Evolutionary conservation across 805 yeast genomes (phyloP), one percentile per base, ranked within the genome.

Genomic region (Lipomyces sp.): DNA sequence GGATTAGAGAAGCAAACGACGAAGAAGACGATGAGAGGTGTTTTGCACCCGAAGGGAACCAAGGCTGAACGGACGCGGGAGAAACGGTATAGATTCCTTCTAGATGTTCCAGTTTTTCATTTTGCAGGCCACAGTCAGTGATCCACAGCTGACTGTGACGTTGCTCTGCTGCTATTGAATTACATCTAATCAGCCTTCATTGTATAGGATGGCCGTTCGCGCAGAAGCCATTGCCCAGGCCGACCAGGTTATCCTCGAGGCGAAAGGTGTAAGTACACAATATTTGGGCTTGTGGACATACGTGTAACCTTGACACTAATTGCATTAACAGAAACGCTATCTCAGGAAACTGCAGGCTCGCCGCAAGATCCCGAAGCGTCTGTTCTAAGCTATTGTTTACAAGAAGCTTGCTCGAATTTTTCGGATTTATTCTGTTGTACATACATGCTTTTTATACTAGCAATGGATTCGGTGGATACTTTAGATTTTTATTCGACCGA

Each of bases 221-320:
- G 53, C 32, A 32, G 39, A 43, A 28, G 59, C 57, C 13, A 39
- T 55, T 24, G 43, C 41, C 5, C 22, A 47, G 18, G 44, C 45
- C n/a, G 59, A 55, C 23, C 53, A 52, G 22, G 33, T 45, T 24
- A 46, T 55, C 31, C 21, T 35, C 13, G 32, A 38, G 32, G 48
- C 36, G 32, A 52, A 37, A 26, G 59, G 59, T 16, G 57, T 51
- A 47, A 43, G 59, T 51, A 21, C n/a, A n/a, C n/a, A n/a, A n/a
- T n/a, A n/a, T n/a, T n/a, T n/a, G n/a, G n/a, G n/a, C n/a, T n/a
- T n/a, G n/a, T n/a, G n/a, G n/a, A n/a, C n/a, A 7, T 18, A 18
- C 7, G 8, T n/a, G 14, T 6, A 10, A 16, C 26, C n/a, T 33
- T 32, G 32, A 10, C 26, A 2, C 3, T 4, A 11, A 10, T 13